A percentile compares a stretch with the other conserved stretches of the same genome.
Conservation (phyloP, 1,284 basidiomycete species). For the Sanghuangporus weigelae region DNA sequence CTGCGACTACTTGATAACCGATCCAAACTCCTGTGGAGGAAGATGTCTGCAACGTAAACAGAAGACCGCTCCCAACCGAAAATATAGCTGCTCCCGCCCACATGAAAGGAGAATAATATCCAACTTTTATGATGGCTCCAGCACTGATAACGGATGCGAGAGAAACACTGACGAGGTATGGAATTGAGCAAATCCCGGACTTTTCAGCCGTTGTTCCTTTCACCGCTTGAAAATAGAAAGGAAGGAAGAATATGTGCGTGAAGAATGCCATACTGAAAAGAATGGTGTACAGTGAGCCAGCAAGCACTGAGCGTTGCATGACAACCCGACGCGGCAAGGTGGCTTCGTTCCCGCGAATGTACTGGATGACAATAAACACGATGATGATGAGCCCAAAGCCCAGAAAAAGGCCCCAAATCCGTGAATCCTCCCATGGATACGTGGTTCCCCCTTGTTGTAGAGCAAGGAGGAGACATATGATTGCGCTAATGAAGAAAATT, state of each 20-base stretch:
- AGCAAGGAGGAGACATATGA: slow-evolving; percentile 37
- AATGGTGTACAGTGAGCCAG: slow-evolving; percentile 30
- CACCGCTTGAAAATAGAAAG: slow-evolving; percentile 40
- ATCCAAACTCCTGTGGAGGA: slow-evolving; percentile 31
- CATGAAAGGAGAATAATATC: slow-evolving; percentile 36
- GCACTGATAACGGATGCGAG: slow-evolving; percentile 34
- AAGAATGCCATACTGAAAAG: slow-evolving; percentile 37
- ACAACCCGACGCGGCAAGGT: slow-evolving; percentile 23
- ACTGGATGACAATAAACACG: slow-evolving; percentile 32
- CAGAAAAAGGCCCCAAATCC: slow-evolving; percentile 29
- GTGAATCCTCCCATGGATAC: slow-evolving; percentile 29
- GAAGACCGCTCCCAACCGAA: slow-evolving; percentile 35
- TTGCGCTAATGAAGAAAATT: slow-evolving; percentile 30
- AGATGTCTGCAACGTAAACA: slow-evolving; percentile 33
- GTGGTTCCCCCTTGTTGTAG: slow-evolving; percentile 38
- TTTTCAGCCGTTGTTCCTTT: slow-evolving; percentile 33
- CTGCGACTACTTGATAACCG: slow-evolving; percentile 35
- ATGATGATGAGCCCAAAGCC: slow-evolving; percentile 31
- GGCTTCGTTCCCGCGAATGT: slow-evolving; percentile 29
- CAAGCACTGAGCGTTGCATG: slow-evolving; percentile 28
- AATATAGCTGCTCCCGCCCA: slow-evolving; percentile 29
- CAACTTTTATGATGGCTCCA: slow-evolving; percentile 28
- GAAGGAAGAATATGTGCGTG: slow-evolving; percentile 27
- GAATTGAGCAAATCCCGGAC: slow-evolving; percentile 61
- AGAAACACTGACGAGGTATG: slow-evolving; percentile 55